Conservation (phyloP, 2,329 filamentous ascomycete genomes). For the Aspergillus candidus region DNA sequence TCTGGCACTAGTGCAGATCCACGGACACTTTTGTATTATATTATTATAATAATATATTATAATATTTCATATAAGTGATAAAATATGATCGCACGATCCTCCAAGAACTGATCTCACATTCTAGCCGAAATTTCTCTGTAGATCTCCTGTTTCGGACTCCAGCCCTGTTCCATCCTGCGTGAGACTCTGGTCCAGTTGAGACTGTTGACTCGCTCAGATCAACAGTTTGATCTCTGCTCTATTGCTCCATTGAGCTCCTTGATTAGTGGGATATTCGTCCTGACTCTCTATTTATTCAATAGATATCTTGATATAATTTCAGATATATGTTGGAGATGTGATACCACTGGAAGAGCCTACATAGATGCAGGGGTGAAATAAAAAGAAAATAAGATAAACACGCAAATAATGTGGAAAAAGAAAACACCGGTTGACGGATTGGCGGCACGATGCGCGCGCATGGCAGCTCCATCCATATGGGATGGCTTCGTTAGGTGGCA, state of each 20-base stretch:
- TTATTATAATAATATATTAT: slow-evolving; percentile 1
- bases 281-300: too few species aligned
- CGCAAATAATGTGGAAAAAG: slow-evolving; percentile 11
- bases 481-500: neutral
- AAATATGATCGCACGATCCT: slow-evolving; percentile 17
- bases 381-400: neutral
- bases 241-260: neutral
- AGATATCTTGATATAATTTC: too few species aligned
- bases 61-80: too few species aligned
- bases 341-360: too few species aligned
- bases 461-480: slow-evolving; percentile 12
- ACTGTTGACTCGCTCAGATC: neutral
- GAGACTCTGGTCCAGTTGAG: too few species aligned
- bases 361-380: neutral
- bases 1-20: slow-evolving; percentile 22
- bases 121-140: slow-evolving; percentile 8
- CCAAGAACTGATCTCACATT: slow-evolving; percentile 24
- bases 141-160: slow-evolving; percentile 6
- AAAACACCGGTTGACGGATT: slow-evolving; percentile 14
- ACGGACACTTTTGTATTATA: slow-evolving; percentile 13
- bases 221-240: neutral
- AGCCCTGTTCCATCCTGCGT: too few species aligned
- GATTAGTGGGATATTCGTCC: neutral
- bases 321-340: too few species aligned
- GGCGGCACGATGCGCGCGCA: slow-evolving; percentile 7